Evolutionary conservation across 2,329 filamentous ascomycete species (phyloP), one percentile per base, ranked within the genome.

Genomic region (Coleophoma eucalyptorum): DNA sequence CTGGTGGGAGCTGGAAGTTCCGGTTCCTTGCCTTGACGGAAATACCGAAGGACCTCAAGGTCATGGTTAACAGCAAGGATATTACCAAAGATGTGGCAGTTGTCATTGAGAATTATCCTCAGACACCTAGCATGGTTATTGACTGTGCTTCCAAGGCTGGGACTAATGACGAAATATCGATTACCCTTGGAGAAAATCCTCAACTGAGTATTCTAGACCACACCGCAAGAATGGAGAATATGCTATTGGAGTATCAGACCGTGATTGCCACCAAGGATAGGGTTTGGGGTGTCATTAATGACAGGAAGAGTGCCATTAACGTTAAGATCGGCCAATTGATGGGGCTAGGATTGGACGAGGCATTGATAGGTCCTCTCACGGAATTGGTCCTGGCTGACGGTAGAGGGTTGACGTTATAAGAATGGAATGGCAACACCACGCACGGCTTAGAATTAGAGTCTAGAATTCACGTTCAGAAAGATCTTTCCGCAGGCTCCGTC

Each of bases 291-390:
- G 35, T 38, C 35, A 38, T 38, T 11, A 38, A 38, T 38, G 35
- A 38, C 12, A 2, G 16, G 15, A 38, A 38, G 16, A n/a, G 3
- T 18, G 5, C 35, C 13, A 38, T 38, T 18, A 38, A 38, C 16
- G 33, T 55, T 5, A 37, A 35, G 8, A 50, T 55, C 13, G 44
- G 43, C 3, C 7, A 38, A 38, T 11, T 38, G 3, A 38, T 38
- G 35, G 16, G 35, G 6, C 12, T 38, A 6, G 35, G 16, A 15
- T 18, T 38, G 35, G 35, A 38, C 16, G 35, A 38, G 35, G 35
- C 35, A 15, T 38, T 38, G 35, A 38, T 18, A 18, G 35, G 35
- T 38, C 35, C 35, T 18, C 16, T 38, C 16, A 18, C 35, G 6
- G 35, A 38, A 11, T 38, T 38, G 35, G 16, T 38, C 13, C 13